Conservation (phyloP, 371 early-diverging fungal genomes). For the Cokeromyces recurvatus region DNA sequence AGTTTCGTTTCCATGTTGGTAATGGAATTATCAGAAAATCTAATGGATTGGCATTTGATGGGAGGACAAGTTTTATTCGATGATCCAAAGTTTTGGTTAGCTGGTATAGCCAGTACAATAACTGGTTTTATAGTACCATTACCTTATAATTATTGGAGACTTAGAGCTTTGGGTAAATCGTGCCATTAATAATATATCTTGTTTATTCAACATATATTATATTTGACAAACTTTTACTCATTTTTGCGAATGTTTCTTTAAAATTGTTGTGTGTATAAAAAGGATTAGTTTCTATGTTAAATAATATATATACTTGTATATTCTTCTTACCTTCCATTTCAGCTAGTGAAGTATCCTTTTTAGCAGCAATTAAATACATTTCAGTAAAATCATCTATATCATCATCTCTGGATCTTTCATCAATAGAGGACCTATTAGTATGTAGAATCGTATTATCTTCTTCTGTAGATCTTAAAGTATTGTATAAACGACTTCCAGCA, state of each 20-base stretch:
- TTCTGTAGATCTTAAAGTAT: slow-evolving; percentile 12
- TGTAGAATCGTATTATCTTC: slow-evolving; percentile 1
- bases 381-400: slow-evolving; percentile 30
- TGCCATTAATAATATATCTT: slow-evolving; percentile 37
- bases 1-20: slow-evolving; percentile 54
- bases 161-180: slow-evolving; percentile 46
- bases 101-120: slow-evolving; percentile 32
- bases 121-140: slow-evolving; percentile 51
- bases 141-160: slow-evolving; percentile 54
- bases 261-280: not conserved
- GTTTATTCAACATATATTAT: slow-evolving; percentile 26
- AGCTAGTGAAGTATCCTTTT: slow-evolving; percentile 56
- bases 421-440: slow-evolving; percentile 8
- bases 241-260: slow-evolving; percentile 36
- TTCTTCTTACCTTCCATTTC: slow-evolving; percentile 50
- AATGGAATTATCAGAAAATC: slow-evolving; percentile 53
- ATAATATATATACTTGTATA: too few relatives aligned
- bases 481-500: slow-evolving; percentile 49
- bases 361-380: slow-evolving; percentile 57
- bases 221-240: slow-evolving; percentile 24
- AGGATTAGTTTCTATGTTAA: not conserved
- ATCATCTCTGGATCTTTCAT: slow-evolving; percentile 8
- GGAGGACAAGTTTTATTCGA: slow-evolving; percentile 44
- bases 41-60: slow-evolving; percentile 48
- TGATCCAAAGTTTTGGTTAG: slow-evolving; percentile 49